These are phyloP conservation scores for Ocimum tenuiflorum DNA, from an alignment of 257 asterid genomes.

Conservation along the genomic window DNA sequence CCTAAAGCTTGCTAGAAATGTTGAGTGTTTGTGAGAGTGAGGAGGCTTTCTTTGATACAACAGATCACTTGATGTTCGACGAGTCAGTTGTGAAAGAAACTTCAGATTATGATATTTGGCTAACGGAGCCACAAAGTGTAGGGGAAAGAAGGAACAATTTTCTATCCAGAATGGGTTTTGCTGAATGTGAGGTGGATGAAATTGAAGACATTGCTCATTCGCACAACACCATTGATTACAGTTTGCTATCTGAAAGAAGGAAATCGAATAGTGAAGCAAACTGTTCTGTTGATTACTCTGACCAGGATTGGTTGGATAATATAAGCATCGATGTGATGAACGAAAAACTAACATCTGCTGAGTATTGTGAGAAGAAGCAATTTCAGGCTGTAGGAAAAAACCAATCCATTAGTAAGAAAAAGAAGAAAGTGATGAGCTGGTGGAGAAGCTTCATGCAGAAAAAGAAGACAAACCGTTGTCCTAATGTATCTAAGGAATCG, in stretches of 20 bases:
- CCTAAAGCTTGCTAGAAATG: constrained; percentile 37
- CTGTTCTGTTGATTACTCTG: constrained; percentile 37
- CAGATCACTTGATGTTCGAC: constrained; percentile 35
- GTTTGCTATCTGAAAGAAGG: constrained; percentile 25
- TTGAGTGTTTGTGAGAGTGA: constrained; percentile 35
- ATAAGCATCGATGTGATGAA: constrained; percentile 15
- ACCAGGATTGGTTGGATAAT: constrained; percentile 31
- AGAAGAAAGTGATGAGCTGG: constrained; percentile 42
- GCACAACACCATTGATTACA: constrained; percentile 15
- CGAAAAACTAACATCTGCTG: neutral
- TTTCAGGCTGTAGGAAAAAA: constrained; percentile 3
- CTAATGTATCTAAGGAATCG: constrained; percentile 9
- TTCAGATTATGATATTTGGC: constrained; percentile 49
- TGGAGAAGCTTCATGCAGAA: constrained; percentile 34
- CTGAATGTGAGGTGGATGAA: constrained; percentile 18
- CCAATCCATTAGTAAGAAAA: constrained; percentile 9
- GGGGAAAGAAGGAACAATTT: constrained; percentile 45
- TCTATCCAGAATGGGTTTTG: constrained; percentile 42
- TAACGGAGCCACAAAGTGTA: constrained; percentile 55
- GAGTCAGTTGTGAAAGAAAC: constrained; percentile 20
- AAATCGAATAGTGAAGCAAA: constrained; percentile 45
- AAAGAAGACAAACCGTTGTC: constrained; percentile 26
- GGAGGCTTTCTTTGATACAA: constrained; percentile 61
- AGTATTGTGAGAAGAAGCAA: no score
- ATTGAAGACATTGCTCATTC: constrained; percentile 21